Percentiles rank a stretch among this genome's conserved stretches.
These are phyloP conservation scores for Articulospora tetracladia DNA, from an alignment of 495 filamentous ascomycete genomes.

Conservation along the genomic window DNA sequence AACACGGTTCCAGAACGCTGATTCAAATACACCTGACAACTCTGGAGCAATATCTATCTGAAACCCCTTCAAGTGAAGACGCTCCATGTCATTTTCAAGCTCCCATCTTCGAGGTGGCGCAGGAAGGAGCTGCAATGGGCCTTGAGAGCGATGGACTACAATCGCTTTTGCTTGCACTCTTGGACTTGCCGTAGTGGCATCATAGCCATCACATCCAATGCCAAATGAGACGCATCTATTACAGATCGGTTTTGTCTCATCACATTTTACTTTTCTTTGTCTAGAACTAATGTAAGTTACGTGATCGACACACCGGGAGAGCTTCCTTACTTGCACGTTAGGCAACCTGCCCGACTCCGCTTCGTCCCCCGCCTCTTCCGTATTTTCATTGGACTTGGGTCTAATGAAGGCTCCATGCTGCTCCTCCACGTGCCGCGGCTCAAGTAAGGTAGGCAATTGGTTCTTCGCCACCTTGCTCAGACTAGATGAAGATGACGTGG, in stretches of 20 bases:
- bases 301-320: not conserved
- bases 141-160: not conserved
- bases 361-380: not conserved
- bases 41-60: slow-evolving; percentile 33
- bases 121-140: not conserved
- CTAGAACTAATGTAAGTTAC: not conserved
- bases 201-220: slow-evolving; percentile 7
- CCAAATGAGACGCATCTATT: not conserved
- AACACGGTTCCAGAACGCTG: slow-evolving; percentile 41
- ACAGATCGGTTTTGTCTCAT: slow-evolving; percentile 2
- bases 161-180: not conserved
- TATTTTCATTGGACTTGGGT: too few species aligned
- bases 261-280: slow-evolving; percentile 10
- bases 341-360: slow-evolving; percentile 1
- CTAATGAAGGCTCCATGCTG: too few species aligned
- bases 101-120: not conserved
- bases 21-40: slow-evolving; percentile 40
- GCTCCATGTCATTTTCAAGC: not conserved
- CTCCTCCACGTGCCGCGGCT: too few species aligned
- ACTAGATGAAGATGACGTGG: too few species aligned
- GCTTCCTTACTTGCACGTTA: slow-evolving; percentile 6
- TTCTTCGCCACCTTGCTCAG: too few species aligned
- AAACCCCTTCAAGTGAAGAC: slow-evolving; percentile 33
- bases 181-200: not conserved
- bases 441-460: too few species aligned